These are phyloP conservation scores for Arabidopsis arenosa DNA, from an alignment of 345 rosid species.

Conservation along the genomic window DNA sequence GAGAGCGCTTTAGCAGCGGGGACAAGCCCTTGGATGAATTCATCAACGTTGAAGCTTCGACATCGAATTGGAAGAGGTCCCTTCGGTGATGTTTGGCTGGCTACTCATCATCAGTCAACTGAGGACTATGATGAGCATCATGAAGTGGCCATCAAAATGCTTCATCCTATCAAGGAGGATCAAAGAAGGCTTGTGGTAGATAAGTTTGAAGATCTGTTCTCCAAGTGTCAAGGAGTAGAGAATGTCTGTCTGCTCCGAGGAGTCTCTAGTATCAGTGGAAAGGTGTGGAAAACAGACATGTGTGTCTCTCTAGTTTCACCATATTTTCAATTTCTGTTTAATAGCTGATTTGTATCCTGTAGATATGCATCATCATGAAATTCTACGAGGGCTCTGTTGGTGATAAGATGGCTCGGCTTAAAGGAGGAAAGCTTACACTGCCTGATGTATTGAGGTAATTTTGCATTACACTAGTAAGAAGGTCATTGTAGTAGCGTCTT, in stretches of 20 bases:
- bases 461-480: background rate
- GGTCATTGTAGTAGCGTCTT: slow-evolving; percentile 10
- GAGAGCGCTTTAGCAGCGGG: slow-evolving; percentile 57
- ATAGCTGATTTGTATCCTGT: background rate
- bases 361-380: slow-evolving; percentile 85
- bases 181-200: slow-evolving; percentile 54
- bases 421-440: slow-evolving; percentile 78
- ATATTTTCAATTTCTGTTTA: background rate
- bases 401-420: slow-evolving; percentile 79
- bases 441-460: slow-evolving; percentile 73
- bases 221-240: slow-evolving; percentile 58
- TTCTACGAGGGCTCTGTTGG: slow-evolving; percentile 91
- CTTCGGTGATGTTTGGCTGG: slow-evolving; percentile 95
- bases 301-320: slow-evolving; percentile 3
- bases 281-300: slow-evolving; percentile 48
- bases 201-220: slow-evolving; percentile 67
- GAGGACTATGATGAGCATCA: slow-evolving; percentile 68
- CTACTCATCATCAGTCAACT: slow-evolving; percentile 73
- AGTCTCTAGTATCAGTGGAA: slow-evolving; percentile 74
- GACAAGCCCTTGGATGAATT: slow-evolving; percentile 72
- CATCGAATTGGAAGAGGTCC: slow-evolving; percentile 96
- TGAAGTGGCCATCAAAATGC: slow-evolving; percentile 90
- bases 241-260: slow-evolving; percentile 71
- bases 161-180: slow-evolving; percentile 71
- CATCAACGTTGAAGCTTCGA: slow-evolving; percentile 67